A percentile compares a stretch with the other conserved stretches of the same genome.
Conservation (phyloP, 768 basidiomycete genomes). For the Rhodotorula babjevae region DNA sequence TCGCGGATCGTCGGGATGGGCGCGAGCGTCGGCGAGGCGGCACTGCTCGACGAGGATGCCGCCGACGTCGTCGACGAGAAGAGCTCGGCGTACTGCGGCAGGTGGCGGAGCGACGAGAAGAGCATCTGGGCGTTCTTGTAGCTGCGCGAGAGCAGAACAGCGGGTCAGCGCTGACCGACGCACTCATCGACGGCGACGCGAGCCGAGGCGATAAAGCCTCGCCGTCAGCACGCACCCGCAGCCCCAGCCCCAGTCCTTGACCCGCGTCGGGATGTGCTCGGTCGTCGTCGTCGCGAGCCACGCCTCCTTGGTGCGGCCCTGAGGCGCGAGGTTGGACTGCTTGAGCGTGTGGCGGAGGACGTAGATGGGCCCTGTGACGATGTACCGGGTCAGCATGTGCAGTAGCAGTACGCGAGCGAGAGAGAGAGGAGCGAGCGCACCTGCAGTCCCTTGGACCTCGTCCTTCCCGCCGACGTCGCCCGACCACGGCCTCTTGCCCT, state of each 20-base stretch:
- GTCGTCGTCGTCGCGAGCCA: constrained; percentile 7
- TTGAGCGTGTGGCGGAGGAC: background rate
- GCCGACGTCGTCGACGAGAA: background rate
- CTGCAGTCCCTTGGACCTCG: background rate
- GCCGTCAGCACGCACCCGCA: constrained; percentile 21
- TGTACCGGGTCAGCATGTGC: no score
- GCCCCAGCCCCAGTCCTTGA: constrained; percentile 33
- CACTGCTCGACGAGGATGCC: background rate
- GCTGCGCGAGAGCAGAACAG: background rate
- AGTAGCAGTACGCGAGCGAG: background rate
- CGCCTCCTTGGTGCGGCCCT: constrained; percentile 16
- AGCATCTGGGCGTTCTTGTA: constrained; percentile 41
- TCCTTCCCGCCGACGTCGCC: background rate
- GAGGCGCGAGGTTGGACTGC: background rate
- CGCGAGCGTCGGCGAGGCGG: background rate
- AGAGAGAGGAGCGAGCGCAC: background rate
- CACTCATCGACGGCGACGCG: no score
- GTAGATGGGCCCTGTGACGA: constrained; percentile 1
- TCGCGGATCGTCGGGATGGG: constrained; percentile 35
- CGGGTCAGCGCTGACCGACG: no score
- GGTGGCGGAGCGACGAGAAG: constrained; percentile 31
- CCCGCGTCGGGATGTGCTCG: constrained; percentile 27
- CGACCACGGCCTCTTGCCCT: background rate
- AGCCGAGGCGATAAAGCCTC: background rate
- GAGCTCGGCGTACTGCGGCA: constrained; percentile 9